A percentile compares a stretch with the other conserved stretches of the same genome.
Evolutionary conservation across 2,329 filamentous ascomycete species (phyloP).

Genomic region (Fusarium oligoseptatum): DNA sequence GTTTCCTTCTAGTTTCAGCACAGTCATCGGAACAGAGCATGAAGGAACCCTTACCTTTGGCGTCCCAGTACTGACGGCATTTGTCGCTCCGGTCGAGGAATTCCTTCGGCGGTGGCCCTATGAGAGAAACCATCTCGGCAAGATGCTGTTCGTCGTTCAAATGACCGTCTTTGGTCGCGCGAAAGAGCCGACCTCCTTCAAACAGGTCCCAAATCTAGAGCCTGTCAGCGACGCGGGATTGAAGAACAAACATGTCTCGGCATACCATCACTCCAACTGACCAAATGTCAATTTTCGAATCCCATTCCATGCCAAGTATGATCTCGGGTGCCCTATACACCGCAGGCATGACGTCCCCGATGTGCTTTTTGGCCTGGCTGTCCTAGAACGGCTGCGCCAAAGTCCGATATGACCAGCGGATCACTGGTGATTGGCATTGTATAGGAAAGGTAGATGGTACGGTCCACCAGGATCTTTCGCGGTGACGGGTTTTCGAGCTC

Average conservation of each 20-base stretch:
- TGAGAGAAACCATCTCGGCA: constrained; percentile 31
- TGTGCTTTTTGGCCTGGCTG: background rate
- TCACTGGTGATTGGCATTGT: background rate
- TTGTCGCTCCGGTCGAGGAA: constrained; percentile 32
- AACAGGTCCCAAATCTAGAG: constrained; percentile 28
- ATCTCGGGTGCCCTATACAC: constrained; percentile 1
- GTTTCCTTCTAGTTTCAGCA: background rate
- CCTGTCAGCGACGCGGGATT: background rate
- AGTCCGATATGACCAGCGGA: background rate
- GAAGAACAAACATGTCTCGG: too few relatives aligned
- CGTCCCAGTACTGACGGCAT: background rate
- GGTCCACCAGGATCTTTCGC: background rate
- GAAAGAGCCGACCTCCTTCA: constrained; percentile 13
- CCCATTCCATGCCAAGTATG: constrained; percentile 6
- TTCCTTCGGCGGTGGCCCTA: constrained; percentile 18
- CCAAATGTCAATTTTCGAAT: constrained; percentile 11
- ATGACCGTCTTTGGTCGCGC: constrained; percentile 2
- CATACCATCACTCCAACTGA: constrained; percentile 9
- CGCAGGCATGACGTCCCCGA: constrained; percentile 3
- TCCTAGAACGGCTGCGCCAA: background rate
- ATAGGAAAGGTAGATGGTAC: background rate
- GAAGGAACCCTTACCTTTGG: background rate
- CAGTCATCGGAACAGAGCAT: background rate
- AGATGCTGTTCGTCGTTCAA: constrained; percentile 33
- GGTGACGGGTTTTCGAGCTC: background rate